Evolutionary conservation across 208 protist species (phyloP).

Genomic region (Trypanosoma lewisi): DNA sequence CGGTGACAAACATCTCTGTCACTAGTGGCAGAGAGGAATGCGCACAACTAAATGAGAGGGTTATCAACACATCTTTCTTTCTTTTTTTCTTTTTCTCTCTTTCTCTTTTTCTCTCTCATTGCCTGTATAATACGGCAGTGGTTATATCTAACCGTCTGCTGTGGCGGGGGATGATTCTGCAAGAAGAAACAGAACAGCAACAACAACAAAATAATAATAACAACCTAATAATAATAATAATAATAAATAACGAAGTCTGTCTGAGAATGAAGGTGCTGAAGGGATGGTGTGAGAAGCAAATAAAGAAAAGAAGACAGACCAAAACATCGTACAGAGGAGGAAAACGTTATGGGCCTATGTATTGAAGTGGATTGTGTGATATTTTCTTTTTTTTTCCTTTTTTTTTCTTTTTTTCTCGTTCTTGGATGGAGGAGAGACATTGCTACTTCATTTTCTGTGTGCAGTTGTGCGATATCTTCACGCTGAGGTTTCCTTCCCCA

Average conservation of each 20-base stretch:
- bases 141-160: no score
- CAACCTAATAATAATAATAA: background rate
- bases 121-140: no score
- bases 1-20: background rate
- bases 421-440: no score
- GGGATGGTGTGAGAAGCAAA: no score
- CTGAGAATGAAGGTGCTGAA: no score
- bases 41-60: background rate
- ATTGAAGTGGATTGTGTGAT: background rate
- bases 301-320: conserved; percentile 1
- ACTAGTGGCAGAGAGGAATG: background rate
- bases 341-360: background rate
- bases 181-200: no score
- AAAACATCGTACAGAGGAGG: conserved; percentile 3
- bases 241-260: conserved; percentile 7
- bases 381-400: conserved; percentile 13
- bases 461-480: no score
- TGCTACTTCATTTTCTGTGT: no score
- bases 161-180: no score
- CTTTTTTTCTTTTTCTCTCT: conserved; percentile 2
- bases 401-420: no score
- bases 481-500: no score
- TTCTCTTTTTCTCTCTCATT: conserved; percentile 14
- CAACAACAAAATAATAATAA: no score
- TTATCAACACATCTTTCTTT: conserved; percentile 1